Evolutionary conservation across 2,329 filamentous ascomycete species (phyloP).

Genomic region (Ceratocystis variospora): DNA sequence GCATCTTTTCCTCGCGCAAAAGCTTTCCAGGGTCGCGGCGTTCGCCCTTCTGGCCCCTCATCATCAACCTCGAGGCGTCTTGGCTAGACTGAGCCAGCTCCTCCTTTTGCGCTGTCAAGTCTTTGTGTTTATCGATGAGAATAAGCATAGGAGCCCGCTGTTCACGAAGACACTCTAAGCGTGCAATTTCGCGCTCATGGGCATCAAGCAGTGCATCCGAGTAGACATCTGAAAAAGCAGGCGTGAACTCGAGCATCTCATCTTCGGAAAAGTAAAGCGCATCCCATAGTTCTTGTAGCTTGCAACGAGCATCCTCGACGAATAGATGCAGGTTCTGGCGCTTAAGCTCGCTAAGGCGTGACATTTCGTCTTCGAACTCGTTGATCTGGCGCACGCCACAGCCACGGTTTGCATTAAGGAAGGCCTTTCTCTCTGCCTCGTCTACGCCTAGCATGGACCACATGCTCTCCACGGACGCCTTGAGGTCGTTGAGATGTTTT

Average conservation of each 20-base stretch:
- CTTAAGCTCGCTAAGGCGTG: slow-evolving; percentile 80
- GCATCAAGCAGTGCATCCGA: slow-evolving; percentile 90
- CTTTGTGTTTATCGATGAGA: slow-evolving; percentile 70
- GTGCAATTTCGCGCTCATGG: slow-evolving; percentile 78
- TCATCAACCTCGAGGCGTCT: slow-evolving; percentile 85
- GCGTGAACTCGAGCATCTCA: slow-evolving; percentile 96
- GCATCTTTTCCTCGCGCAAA: slow-evolving; percentile 93
- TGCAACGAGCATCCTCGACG: slow-evolving; percentile 82
- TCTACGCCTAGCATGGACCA: slow-evolving; percentile 84
- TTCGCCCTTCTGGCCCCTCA: slow-evolving; percentile 82
- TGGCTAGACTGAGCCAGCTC: slow-evolving; percentile 83
- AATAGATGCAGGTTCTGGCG: slow-evolving; percentile 89
- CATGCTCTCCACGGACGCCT: slow-evolving; percentile 61
- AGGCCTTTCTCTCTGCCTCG: slow-evolving; percentile 67
- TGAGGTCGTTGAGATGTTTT: slow-evolving; percentile 61
- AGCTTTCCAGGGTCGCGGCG: slow-evolving; percentile 88
- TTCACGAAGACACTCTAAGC: slow-evolving; percentile 68
- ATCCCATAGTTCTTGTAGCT: slow-evolving; percentile 92
- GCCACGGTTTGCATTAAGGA: slow-evolving; percentile 75
- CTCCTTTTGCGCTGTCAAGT: slow-evolving; percentile 70
- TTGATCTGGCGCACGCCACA: slow-evolving; percentile 87
- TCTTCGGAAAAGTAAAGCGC: slow-evolving; percentile 88
- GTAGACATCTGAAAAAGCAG: slow-evolving; percentile 92
- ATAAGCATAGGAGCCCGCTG: slow-evolving; percentile 74
- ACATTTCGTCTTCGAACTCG: slow-evolving; percentile 85